Base-by-base conservation (phyloP, 768 basidiomycete species). In the Pleurotus djamor region DNA sequence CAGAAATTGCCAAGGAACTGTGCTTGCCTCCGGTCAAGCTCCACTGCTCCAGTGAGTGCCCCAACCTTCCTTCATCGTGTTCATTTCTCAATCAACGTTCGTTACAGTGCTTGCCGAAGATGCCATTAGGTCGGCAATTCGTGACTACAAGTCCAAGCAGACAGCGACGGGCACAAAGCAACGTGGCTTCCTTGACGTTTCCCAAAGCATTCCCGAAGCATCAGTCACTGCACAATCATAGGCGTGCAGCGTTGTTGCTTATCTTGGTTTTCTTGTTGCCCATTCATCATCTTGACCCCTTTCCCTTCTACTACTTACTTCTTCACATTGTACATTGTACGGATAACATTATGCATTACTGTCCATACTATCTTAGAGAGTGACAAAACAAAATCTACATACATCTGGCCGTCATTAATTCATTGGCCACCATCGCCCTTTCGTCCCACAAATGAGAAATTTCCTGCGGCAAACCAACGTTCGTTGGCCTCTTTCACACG, bases 1-100 rank as follows among this genome's bases (percentile, higher is more conserved):
- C 97, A 9, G 97, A 98, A 72, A 99, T 98, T 70, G 97, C 97
- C 17, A 96, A 97, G 77, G 97, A 98, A 74, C 76, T 98, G 14
- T 91, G 91, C 67, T 75, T 98, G 50, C 96, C 96, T 5, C 96
- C 96, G 52, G 96, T 98, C 68, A 98, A 98, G 74, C 84, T 95
- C 14, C 93, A 95, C 73, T 95, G 94, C 69, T 94, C 93, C 33
- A 95, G 94, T 95, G 65, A 52, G 90, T 81, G 41, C 16, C 38
- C 28, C 36, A n/a, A n/a, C 52, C 32, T n/a, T 34, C 47, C 54
- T 63, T 62, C 56, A 44, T 51, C 51, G 52, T 28, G 21, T 28
- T 28, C 21, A 28, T 54, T 51, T 56, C 34, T 5, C 17, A 28
- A 50, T 58, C 12, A 36, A 52, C 35, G 60, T 59, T 56, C 59